Base-by-base conservation (phyloP, 139 green algal genomes). In the Astrephomene gubernaculifera region DNA sequence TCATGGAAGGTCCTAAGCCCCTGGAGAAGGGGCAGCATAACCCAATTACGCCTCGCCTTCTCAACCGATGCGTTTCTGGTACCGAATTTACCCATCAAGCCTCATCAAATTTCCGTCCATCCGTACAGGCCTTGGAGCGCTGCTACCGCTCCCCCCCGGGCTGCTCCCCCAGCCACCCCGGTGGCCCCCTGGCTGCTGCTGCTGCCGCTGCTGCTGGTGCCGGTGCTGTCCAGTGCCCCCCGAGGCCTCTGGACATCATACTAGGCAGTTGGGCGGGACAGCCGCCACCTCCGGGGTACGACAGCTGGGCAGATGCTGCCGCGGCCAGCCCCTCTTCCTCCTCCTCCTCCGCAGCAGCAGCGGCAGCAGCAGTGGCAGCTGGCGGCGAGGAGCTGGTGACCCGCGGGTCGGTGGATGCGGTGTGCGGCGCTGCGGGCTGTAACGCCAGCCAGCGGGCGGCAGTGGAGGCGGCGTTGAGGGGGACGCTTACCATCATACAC, bases 391-490 rank as follows among this genome's bases (percentile, higher is more conserved):
- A 24, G 7, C 24, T 12, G 17, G 67, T 35, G 19, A 45, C 36
- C 52, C 69, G 24, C 36, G 25, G 36, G 43, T 39, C 69, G 7
- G 10, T 57, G 69, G 39, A 5, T 39, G 29, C 9, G 17, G 44
- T 44, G 43, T 79, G 71, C 44, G 8, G 4, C 43, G 79, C 67
- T 24, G 67, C 43, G 29, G 35, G 57, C 27, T 27, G 41, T 17
- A 74, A 86, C 33, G 31, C 29, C 49, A 72, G 80, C 31, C 80
- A 86, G 80, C 4, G 35, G 49, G 67, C 52, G 29, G 80, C 68
- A 0, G 80, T 86, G 22, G 9, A 31, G 67, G 68, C 68, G 65
- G 80, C 80, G 0, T 67, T 67, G 17, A 17, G 21, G 17, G 14
- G n/a, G 5, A 19, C 27, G 49, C 67, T 86, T 1, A 72, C 44